Percentiles rank a stretch among this genome's conserved stretches.
Evolutionary conservation across 1,139 yeast species (phyloP).

Genomic region (Geotrichum histeridarum): DNA sequence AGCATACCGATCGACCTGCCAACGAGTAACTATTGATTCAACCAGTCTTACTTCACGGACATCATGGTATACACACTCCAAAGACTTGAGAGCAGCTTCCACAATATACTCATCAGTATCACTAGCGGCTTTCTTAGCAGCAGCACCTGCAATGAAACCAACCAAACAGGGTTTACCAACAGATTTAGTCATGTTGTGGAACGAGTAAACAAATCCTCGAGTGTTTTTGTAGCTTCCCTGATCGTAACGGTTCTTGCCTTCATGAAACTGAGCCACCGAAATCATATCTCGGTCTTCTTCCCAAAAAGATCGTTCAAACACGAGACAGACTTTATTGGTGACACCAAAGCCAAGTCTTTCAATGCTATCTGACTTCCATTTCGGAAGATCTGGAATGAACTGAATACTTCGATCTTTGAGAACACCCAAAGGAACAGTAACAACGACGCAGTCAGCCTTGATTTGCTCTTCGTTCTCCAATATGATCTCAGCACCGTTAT

Average conservation of each 20-base stretch:
- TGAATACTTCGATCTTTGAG: conserved; percentile 39
- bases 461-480: conserved; percentile 41
- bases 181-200: conserved; percentile 39
- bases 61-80: conserved; percentile 32
- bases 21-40: conserved; percentile 41
- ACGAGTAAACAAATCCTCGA: conserved; percentile 41
- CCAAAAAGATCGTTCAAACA: conserved; percentile 42
- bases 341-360: conserved; percentile 42
- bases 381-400: conserved; percentile 43
- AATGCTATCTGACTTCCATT: conserved; percentile 41
- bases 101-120: conserved; percentile 37
- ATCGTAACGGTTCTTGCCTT: conserved; percentile 22
- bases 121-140: conserved; percentile 36
- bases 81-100: conserved; percentile 34
- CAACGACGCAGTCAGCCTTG: conserved; percentile 39
- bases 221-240: conserved; percentile 28
- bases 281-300: conserved; percentile 37
- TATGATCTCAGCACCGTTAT: conserved; percentile 29
- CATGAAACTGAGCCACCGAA: conserved; percentile 31
- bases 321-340: conserved; percentile 40
- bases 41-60: conserved; percentile 30
- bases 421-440: conserved; percentile 43
- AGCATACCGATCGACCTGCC: conserved; percentile 42
- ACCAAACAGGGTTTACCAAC: conserved; percentile 40
- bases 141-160: conserved; percentile 40